Percentiles rank a stretch among this genome's conserved stretches.
Conservation (phyloP, 805 yeast genomes). For the Grigorovia transvaalensis region DNA sequence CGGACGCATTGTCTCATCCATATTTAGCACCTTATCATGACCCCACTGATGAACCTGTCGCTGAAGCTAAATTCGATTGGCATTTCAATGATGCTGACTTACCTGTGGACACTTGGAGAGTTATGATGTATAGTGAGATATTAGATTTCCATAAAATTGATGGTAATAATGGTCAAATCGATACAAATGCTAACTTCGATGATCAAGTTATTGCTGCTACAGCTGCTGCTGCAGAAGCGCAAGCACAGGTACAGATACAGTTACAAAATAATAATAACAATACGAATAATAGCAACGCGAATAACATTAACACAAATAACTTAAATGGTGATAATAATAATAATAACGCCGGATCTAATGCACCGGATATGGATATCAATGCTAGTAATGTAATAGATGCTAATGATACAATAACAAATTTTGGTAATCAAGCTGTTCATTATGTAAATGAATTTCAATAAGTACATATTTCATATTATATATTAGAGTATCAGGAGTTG, state of each 20-base stretch:
- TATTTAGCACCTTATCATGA: slow-evolving; percentile 94
- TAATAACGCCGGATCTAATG: no score
- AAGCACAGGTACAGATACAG: slow-evolving; percentile 23
- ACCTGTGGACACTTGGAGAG: slow-evolving; percentile 84
- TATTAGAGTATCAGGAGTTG: no score
- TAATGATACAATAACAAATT: slow-evolving; percentile 17
- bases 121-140: slow-evolving; percentile 97
- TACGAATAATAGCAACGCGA: slow-evolving; percentile 1
- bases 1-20: slow-evolving; percentile 79
- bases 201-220: slow-evolving; percentile 31
- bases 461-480: neutral
- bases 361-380: neutral
- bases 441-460: slow-evolving; percentile 27
- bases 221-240: slow-evolving; percentile 29
- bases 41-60: slow-evolving; percentile 93
- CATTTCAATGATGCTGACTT: slow-evolving; percentile 94
- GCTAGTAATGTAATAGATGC: slow-evolving; percentile 2
- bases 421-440: slow-evolving; percentile 27
- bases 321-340: no score
- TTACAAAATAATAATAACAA: neutral
- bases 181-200: slow-evolving; percentile 27
- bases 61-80: slow-evolving; percentile 87
- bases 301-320: slow-evolving; percentile 6
- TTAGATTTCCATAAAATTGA: slow-evolving; percentile 91
- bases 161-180: slow-evolving; percentile 31